Base-by-base conservation (phyloP, 169 alveolate genomes). In the Cryptosporidium andersoni region DNA sequence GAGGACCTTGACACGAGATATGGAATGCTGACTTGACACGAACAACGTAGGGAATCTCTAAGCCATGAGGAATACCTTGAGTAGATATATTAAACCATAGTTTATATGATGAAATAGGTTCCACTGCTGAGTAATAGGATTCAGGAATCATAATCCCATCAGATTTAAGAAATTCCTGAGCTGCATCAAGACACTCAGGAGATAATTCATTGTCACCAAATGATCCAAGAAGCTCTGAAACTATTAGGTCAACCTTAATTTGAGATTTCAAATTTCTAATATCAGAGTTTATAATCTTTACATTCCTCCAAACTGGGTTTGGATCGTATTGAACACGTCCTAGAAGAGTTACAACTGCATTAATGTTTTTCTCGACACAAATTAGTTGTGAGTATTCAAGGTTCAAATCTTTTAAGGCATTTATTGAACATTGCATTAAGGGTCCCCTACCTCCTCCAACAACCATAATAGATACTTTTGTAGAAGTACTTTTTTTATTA, bases 381-480 rank as follows among this genome's bases (percentile, higher is more conserved):
- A 82, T 67, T 16, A 94, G 80, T 47, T 65, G 80, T 40, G 51
- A 55, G 16, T 81, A 64, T 3, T 88, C 65, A 5, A 64, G 88
- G 34, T 89, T 60, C 3, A 91, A 64, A 56, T 51, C 82, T 37
- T 88, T 34, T 5, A 91, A 82, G 12, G 95, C 95, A 55, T 81
- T 82, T 42, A 93, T 25, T 37, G 92, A 92, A 64, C 92, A 88
- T 37, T 90, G 65, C n/a, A 93, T 81, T 11, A 94, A 68, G 14
- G 94, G 95, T n/a, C 96, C 97, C 62, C 97, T 80, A 1, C 97
- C 97, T 42, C 95, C 94, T 2, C 95, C 97, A 47, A 92, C 90
- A 36, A 93, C 81, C 91, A 92, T 85, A 55, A 93, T 89, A n/a
- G 55, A 58, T 25, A 88, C 37, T 39, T 88, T 80, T 12, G 63